A percentile compares a stretch with the other conserved stretches of the same genome.
phyloP scores from a whole-genome alignment of 768 basidiomycete genomes.

The Gloeostereum incarnatum region DNA sequence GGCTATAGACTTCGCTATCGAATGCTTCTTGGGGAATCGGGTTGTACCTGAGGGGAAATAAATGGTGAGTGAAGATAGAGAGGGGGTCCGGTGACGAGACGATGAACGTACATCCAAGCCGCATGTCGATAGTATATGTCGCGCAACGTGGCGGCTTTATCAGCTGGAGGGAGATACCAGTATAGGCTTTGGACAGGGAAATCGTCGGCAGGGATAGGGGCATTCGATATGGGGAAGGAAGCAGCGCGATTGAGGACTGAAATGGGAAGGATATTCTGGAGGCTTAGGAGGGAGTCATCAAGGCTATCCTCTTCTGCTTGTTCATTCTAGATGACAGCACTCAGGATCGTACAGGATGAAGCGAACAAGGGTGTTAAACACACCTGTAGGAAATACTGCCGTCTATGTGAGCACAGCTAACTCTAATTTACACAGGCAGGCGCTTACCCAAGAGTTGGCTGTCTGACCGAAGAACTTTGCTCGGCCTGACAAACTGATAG shows the following conservation, averaged over 20 bases:
- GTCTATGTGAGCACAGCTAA: conserved; percentile 8
- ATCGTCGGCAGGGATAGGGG: conserved; percentile 25
- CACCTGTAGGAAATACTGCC: conserved; percentile 70
- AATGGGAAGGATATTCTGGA: conserved; percentile 48
- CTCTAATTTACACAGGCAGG: background rate
- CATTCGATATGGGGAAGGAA: conserved; percentile 51
- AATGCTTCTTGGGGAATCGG: conserved; percentile 54
- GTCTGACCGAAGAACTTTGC: conserved; percentile 71
- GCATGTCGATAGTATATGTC: conserved; percentile 55
- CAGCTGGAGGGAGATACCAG: conserved; percentile 60
- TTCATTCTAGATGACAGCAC: conserved; percentile 42
- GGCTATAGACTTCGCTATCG: conserved; percentile 46
- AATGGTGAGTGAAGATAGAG: conserved; percentile 4
- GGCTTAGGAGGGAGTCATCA: conserved; percentile 33
- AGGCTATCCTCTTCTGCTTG: conserved; percentile 44
- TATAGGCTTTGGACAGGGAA: conserved; percentile 48
- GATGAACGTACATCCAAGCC: conserved; percentile 55
- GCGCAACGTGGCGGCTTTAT: conserved; percentile 52
- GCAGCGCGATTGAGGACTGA: conserved; percentile 59
- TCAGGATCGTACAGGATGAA: conserved; percentile 5
- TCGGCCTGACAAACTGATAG: conserved; percentile 61
- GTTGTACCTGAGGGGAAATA: conserved; percentile 42
- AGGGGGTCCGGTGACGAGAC: conserved; percentile 3
- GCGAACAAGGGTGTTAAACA: conserved; percentile 3
- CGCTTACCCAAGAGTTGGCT: conserved; percentile 67